Evolutionary conservation across 495 filamentous ascomycete species (phyloP).

Genomic region (Penicillium atrosanguineum): DNA sequence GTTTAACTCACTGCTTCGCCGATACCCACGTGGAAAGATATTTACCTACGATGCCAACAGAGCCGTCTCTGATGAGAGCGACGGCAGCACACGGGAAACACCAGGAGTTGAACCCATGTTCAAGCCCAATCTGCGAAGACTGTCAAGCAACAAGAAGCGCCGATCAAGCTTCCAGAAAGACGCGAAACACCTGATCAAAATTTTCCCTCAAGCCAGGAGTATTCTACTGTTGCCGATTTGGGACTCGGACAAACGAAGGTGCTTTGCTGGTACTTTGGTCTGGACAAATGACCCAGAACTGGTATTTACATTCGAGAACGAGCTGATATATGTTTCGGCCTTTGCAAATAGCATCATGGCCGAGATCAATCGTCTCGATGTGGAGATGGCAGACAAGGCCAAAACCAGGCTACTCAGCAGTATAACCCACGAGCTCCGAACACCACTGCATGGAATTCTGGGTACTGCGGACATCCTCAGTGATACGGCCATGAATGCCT

Average conservation of each 20-base stretch:
- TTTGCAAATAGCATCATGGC: conserved; percentile 63
- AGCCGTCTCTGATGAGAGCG: conserved; percentile 24
- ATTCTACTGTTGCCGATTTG: conserved; percentile 51
- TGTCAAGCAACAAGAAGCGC: conserved; percentile 20
- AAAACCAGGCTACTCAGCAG: conserved; percentile 68
- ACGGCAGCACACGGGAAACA: neutral
- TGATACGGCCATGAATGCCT: conserved; percentile 52
- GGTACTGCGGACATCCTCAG: conserved; percentile 60
- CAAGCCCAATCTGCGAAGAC: conserved; percentile 33
- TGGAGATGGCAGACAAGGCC: conserved; percentile 45
- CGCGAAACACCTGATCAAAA: conserved; percentile 19
- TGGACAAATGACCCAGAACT: conserved; percentile 49
- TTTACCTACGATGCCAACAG: conserved; percentile 53
- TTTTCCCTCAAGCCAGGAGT: conserved; percentile 21
- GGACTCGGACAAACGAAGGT: conserved; percentile 55
- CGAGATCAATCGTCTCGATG: conserved; percentile 54
- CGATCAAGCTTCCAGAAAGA: conserved; percentile 14
- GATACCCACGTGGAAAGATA: conserved; percentile 59
- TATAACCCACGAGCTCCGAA: conserved; percentile 68
- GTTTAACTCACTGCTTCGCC: conserved; percentile 32
- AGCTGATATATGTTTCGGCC: conserved; percentile 49
- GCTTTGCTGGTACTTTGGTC: conserved; percentile 58
- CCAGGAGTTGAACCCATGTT: conserved; percentile 4
- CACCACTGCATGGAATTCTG: conserved; percentile 64
- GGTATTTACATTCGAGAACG: conserved; percentile 39